A percentile compares a stretch with the other conserved stretches of the same genome.
phyloP scores from a whole-genome alignment of 106 monocot species.

The Dendrobium officinale region DNA sequence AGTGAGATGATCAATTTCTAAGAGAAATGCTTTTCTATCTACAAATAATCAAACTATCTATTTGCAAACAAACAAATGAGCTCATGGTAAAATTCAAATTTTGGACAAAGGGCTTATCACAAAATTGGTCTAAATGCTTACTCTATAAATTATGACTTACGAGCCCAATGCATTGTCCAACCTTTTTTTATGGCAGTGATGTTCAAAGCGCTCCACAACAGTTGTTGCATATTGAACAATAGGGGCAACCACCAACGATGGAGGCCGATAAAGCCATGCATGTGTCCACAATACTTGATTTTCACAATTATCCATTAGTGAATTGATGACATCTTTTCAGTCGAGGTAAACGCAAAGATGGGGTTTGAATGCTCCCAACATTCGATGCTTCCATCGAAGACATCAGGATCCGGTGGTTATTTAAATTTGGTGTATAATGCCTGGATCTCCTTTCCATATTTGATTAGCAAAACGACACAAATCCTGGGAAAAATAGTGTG shows the following conservation, averaged over 20 bases:
- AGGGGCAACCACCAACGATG: conserved; percentile 89
- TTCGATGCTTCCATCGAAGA: conserved; percentile 50
- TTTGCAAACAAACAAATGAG: background rate
- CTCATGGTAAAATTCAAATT: background rate
- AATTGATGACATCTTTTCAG: conserved; percentile 67
- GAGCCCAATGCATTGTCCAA: conserved; percentile 93
- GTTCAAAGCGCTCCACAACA: conserved; percentile 52
- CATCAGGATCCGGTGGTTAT: too few relatives aligned
- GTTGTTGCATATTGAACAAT: conserved; percentile 82
- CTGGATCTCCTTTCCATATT: conserved; percentile 58
- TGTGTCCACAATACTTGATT: conserved; percentile 88
- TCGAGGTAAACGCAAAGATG: conserved; percentile 84
- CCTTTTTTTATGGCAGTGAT: conserved; percentile 98
- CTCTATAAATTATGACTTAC: conserved; percentile 35
- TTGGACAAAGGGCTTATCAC: background rate
- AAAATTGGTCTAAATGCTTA: background rate
- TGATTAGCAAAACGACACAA: conserved; percentile 33
- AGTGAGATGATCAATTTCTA: too few relatives aligned
- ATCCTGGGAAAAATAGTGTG: conserved; percentile 21
- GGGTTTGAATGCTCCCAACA: conserved; percentile 42
- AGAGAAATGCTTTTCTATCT: too few relatives aligned
- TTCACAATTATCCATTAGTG: conserved; percentile 74
- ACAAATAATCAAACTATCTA: background rate
- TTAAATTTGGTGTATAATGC: too few relatives aligned
- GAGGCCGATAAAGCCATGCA: conserved; percentile 98